Evolutionary conservation across 2,329 filamentous ascomycete species (phyloP).

Genomic region (Nemania sp.): DNA sequence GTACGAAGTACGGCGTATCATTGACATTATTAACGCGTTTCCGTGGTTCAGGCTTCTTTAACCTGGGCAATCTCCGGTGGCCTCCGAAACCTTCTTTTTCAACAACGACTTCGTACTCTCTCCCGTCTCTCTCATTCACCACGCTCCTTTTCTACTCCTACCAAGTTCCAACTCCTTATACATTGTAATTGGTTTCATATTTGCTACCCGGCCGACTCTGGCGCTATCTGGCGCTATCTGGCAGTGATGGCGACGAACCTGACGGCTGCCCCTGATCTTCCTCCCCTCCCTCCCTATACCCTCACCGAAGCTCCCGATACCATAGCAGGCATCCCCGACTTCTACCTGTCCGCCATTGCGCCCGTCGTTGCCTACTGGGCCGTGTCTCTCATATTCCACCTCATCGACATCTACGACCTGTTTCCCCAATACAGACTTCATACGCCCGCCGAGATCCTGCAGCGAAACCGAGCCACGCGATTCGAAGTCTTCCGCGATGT

Average conservation of each 20-base stretch:
- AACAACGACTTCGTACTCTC: slow-evolving; percentile 10
- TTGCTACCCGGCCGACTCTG: slow-evolving; percentile 1
- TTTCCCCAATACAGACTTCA: slow-evolving; percentile 93
- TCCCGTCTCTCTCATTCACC: slow-evolving; percentile 17
- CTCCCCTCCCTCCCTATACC: slow-evolving; percentile 83
- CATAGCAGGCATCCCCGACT: slow-evolving; percentile 79
- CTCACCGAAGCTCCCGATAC: slow-evolving; percentile 72
- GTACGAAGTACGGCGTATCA: too few relatives aligned
- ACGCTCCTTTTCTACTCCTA: slow-evolving; percentile 28
- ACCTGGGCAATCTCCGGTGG: neutral
- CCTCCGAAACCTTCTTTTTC: slow-evolving; percentile 18
- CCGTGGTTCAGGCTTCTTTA: slow-evolving; percentile 4
- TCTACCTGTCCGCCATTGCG: slow-evolving; percentile 73
- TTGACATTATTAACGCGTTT: slow-evolving; percentile 19
- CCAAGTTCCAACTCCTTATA: slow-evolving; percentile 26
- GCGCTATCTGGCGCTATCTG: slow-evolving; percentile 16
- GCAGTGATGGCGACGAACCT: slow-evolving; percentile 53
- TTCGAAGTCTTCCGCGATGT: slow-evolving; percentile 90
- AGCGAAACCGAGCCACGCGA: slow-evolving; percentile 83
- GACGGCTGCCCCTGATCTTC: slow-evolving; percentile 66
- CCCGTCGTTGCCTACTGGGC: slow-evolving; percentile 89
- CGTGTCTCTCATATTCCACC: slow-evolving; percentile 83
- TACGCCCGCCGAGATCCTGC: slow-evolving; percentile 87
- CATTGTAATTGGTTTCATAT: slow-evolving; percentile 29
- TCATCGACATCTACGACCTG: slow-evolving; percentile 81